Conservation (phyloP, 106 monocot species). For the Acorus gramineus region DNA sequence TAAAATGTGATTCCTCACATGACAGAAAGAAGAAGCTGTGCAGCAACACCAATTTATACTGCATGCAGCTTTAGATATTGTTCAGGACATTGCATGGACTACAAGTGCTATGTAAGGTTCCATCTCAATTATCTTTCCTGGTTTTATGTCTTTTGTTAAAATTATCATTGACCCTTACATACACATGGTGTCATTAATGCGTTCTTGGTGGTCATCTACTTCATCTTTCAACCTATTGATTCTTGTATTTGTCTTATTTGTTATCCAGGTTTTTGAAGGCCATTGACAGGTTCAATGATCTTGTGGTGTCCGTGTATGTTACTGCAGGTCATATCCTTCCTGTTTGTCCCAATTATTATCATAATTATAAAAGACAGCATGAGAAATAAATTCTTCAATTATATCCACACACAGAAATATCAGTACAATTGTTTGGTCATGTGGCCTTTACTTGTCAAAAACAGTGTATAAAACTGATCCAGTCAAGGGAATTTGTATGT, state of each 20-base stretch:
- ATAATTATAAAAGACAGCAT: no score
- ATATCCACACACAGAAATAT: no score
- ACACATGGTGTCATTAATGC: not conserved
- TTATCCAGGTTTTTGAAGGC: slow-evolving; percentile 80
- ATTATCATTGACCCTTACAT: not conserved
- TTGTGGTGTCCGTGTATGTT: slow-evolving; percentile 92
- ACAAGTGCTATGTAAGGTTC: slow-evolving; percentile 82
- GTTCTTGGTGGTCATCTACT: not conserved
- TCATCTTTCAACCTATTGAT: not conserved
- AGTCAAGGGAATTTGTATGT: no score
- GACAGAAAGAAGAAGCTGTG: slow-evolving; percentile 82
- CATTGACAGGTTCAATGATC: slow-evolving; percentile 93
- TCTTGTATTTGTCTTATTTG: not conserved
- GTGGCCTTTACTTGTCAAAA: no score
- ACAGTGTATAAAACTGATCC: no score
- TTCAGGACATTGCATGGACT: slow-evolving; percentile 92
- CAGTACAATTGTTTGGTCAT: no score
- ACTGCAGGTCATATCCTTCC: slow-evolving; percentile 99
- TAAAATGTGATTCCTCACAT: not conserved
- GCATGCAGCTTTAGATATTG: slow-evolving; percentile 93
- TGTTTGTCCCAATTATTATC: no score
- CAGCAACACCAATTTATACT: slow-evolving; percentile 93
- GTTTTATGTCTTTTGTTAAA: not conserved
- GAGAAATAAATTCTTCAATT: no score
- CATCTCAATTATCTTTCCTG: not conserved